Base-by-base conservation (phyloP, 2,329 filamentous ascomycete genomes). In the Fusarium sp. region DNA sequence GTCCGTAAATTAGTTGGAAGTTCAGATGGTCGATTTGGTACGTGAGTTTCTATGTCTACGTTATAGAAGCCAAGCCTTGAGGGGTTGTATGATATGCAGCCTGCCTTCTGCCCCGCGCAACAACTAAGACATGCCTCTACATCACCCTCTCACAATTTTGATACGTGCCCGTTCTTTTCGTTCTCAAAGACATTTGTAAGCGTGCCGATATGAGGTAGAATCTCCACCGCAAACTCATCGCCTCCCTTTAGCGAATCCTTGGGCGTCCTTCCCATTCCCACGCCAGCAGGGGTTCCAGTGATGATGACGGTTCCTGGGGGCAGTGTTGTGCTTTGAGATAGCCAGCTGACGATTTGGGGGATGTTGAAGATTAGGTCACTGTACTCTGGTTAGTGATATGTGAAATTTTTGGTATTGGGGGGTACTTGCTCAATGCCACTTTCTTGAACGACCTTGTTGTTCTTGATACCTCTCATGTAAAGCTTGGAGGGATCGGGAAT, bases 241-340 rank as follows among this genome's bases (percentile, higher is more conserved):
- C 91, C 91, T 78, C 94, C 87, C 80, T 90, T 90, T 57, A 94
- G 81, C 87, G 91, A 93, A 22, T 92, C 78, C 71, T 88, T 88
- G 5, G 92, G 92, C 57, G 87, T 91, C 65, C 88, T 86, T n/a
- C 91, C 92, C 87, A 92, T 90, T 3, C 91, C 92, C 20, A 94
- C 92, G 29, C 92, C 92, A 66, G 91, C 87, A 0, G 92, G 92
- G 8, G 91, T 92, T 67, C 91, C 91, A 6, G 90, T 92, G 73
- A 92, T 91, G 64, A 92, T 91, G 59, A 92, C 64, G 77, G 92
- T 90, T 24, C 90, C 91, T 2, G 89, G 87, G 46, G 90, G 79
- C 51, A 92, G 81, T 4, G 91, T 92, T 14, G 89, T 91, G 20
- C 90, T 90, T 73, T 87, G 86, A 72, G 88, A 90, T 29, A 91